Evolutionary conservation across 768 basidiomycete species (phyloP).

Genomic region (Fomitopsis pulvina): DNA sequence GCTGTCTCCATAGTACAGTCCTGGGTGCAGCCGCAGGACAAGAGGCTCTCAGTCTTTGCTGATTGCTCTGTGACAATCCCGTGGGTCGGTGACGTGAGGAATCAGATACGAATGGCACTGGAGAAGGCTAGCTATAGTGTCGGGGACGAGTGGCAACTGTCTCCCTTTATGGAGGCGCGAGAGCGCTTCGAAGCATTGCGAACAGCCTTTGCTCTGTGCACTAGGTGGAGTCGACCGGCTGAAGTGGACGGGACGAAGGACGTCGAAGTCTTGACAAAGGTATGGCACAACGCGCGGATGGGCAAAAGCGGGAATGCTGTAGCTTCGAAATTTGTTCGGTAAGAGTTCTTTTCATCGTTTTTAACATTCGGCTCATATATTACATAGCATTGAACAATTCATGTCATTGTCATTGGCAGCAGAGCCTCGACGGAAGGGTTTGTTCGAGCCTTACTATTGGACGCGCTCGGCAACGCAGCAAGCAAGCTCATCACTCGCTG

Average conservation of each 20-base stretch:
- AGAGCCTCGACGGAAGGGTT: conserved; percentile 65
- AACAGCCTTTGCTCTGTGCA: conserved; percentile 45
- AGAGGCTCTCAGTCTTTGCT: conserved; percentile 28
- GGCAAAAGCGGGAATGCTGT: conserved; percentile 32
- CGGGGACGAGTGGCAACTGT: conserved; percentile 39
- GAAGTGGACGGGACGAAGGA: conserved; percentile 25
- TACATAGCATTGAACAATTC: conserved; percentile 61
- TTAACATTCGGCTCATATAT: background rate
- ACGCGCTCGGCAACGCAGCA: conserved; percentile 32
- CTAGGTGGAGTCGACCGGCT: conserved; percentile 30
- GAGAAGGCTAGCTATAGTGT: conserved; percentile 37
- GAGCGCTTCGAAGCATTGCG: conserved; percentile 47
- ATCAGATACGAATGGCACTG: conserved; percentile 39
- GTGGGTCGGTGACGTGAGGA: conserved; percentile 62
- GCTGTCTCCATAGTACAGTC: conserved; percentile 53
- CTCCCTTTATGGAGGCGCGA: conserved; percentile 34
- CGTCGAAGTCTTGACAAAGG: conserved; percentile 40
- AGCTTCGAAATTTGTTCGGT: conserved; percentile 62
- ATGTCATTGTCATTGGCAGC: conserved; percentile 71
- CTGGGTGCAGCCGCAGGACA: conserved; percentile 49
- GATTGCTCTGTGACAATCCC: conserved; percentile 46
- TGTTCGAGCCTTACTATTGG: conserved; percentile 80
- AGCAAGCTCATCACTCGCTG: conserved; percentile 44
- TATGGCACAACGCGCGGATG: conserved; percentile 46
- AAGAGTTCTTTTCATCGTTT: conserved; percentile 19